Base-by-base conservation (phyloP, 2,329 filamentous ascomycete genomes). In the Cryoendolithus antarcticus region DNA sequence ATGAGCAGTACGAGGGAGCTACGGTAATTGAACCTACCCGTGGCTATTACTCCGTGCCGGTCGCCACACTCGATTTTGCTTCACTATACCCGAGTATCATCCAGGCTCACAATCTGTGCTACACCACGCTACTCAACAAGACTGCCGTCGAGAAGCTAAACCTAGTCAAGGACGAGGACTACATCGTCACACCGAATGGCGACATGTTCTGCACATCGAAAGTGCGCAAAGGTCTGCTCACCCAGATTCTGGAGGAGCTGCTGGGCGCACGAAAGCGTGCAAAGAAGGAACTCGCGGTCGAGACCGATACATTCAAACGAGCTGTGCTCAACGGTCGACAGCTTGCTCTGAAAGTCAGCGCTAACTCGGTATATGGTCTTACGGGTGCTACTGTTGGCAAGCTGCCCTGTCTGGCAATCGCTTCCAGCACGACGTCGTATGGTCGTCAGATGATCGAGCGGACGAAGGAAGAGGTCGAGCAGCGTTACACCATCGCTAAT, bases 21-120 rank as follows among this genome's bases (percentile, higher is more conserved):
- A 98, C 91, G 1, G 91, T 98, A 60, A 98, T 98, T 57, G 91
- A 98, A 57, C 91, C 91, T 0, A 83, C 79, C 11, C 77, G 88
- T 62, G 86, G 84, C 27, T 98, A 93, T 62, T 96, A 98, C 61
- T 80, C 91, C 53, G 85, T 93, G 19, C 91, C 91, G 1, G 82
- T 98, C 47, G 91, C 91, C 1, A 98, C 91, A 0, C 79, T 98
- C 32, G 91, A 98, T 85, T 98, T 98, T 52, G 91, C 91, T 4
- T 96, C 91, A 27, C 79, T 98, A 47, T 98, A 98, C 53, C 91
- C 91, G 13, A 95, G 88, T 67, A 98, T 98, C 56, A 98, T 98
- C 61, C 89, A 96, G 64, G 91, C 91, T 1, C 91, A 98, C 64
- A 98, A 98, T 51, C 75, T 98, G 13, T 98, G 91, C 62, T 98